Conservation (phyloP, 768 basidiomycete species). For the Lentinula detonsa region DNA sequence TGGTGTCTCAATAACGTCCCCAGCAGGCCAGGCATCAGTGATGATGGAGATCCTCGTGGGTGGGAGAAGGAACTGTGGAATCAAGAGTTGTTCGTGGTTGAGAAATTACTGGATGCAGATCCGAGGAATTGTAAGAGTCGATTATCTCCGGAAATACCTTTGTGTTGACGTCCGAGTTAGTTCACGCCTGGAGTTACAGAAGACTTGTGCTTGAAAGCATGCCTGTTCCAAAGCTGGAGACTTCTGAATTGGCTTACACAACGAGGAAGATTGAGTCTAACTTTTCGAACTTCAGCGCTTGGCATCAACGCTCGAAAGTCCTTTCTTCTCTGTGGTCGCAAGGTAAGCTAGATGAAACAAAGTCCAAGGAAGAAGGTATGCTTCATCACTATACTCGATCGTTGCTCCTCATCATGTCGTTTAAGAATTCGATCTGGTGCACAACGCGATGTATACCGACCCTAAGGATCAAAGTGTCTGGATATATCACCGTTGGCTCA, state of each 20-base stretch:
- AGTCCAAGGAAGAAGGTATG: conserved; percentile 68
- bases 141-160: not conserved
- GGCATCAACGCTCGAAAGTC: conserved; percentile 94
- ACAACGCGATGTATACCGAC: conserved; percentile 94
- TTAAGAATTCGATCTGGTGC: conserved; percentile 86
- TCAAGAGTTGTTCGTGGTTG: conserved; percentile 79
- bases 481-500: conserved; percentile 98
- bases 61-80: conserved; percentile 85
- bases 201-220: conserved; percentile 76
- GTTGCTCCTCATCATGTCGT: not conserved
- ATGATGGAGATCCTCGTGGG: conserved; percentile 38
- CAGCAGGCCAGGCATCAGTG: conserved; percentile 49
- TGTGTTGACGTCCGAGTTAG: conserved; percentile 31
- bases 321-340: conserved; percentile 59
- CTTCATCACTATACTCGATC: not conserved
- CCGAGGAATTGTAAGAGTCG: conserved; percentile 73
- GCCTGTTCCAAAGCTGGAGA: conserved; percentile 48
- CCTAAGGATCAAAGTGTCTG: conserved; percentile 96
- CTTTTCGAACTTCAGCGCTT: conserved; percentile 97
- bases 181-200: conserved; percentile 93
- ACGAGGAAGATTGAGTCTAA: conserved; percentile 87
- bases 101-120: conserved; percentile 90
- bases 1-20: conserved; percentile 94
- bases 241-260: conserved; percentile 80
- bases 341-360: conserved; percentile 42